A percentile compares a stretch with the other conserved stretches of the same genome.
These are phyloP conservation scores for Cephaloascus albidus DNA, from an alignment of 805 yeast genomes.

Conservation along the genomic window DNA sequence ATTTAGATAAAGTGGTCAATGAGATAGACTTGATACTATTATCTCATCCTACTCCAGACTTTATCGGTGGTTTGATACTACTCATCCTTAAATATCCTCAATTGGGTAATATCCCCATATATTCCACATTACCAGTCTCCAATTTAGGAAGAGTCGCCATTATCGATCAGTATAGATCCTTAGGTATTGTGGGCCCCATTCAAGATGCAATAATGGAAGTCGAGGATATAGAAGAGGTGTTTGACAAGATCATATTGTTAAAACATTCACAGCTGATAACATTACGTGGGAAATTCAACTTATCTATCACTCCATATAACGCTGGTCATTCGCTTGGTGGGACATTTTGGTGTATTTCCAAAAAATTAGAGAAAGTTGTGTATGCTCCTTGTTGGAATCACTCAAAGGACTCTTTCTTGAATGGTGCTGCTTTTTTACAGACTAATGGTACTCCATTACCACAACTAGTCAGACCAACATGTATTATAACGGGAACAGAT, in stretches of 20 bases:
- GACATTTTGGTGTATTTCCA: constrained; percentile 72
- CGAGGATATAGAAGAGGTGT: constrained; percentile 69
- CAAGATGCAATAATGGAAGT: constrained; percentile 48
- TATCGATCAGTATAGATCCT: constrained; percentile 68
- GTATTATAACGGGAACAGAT: constrained; percentile 66
- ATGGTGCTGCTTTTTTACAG: constrained; percentile 56
- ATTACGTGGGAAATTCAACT: constrained; percentile 48
- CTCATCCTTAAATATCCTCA: constrained; percentile 49
- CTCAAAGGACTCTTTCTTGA: constrained; percentile 76
- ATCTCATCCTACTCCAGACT: constrained; percentile 81
- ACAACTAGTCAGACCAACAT: constrained; percentile 66
- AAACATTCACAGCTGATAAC: constrained; percentile 74
- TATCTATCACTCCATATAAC: constrained; percentile 70
- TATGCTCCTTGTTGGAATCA: constrained; percentile 96
- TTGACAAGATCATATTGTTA: constrained; percentile 59
- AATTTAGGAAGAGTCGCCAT: constrained; percentile 82
- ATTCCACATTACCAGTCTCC: constrained; percentile 83
- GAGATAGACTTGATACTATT: constrained; percentile 61
- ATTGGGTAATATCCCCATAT: constrained; percentile 60
- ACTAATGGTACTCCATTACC: constrained; percentile 54
- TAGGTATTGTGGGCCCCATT: constrained; percentile 70
- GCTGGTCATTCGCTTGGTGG: constrained; percentile 96
- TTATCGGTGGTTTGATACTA: constrained; percentile 69
- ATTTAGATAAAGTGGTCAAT: constrained; percentile 30
- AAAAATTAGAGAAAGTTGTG: constrained; percentile 69